Evolutionary conservation across 2,329 filamentous ascomycete genomes (phyloP), one percentile per base, ranked within the genome.

Genomic region (Aspergillus japonicus): DNA sequence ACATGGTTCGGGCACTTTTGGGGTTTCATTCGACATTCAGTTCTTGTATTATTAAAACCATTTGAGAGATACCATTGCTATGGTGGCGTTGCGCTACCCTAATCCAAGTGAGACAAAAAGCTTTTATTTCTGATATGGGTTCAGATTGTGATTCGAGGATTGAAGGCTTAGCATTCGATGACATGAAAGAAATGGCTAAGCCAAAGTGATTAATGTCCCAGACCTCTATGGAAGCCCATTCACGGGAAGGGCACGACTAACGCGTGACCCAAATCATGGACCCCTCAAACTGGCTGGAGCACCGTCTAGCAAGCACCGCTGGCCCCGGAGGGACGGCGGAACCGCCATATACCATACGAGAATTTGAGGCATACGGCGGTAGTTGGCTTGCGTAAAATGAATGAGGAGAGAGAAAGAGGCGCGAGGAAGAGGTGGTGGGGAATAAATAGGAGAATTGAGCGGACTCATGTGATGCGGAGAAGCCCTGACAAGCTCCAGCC

Each of bases 271-370:
- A 60, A 64, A 67, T 75, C 75, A 73, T 76, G 74, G 69, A 69
- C 75, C 73, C 77, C 77, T 80, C 78, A 80, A 80, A 80, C 78
- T 74, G 69, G 73, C 75, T 77, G 77, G 74, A 65, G 56, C 57
- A 70, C 71, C 56, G 65, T 78, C 74, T 79, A 63, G 76, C 77
- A 78, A 77, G 69, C 67, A 66, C 62, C 58, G 66, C 60, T 60
- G 63, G 14, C 44, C 53, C 14, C 47, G 52, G 47, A 39, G 58
- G 57, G 54, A 53, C 64, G 69, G 64, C 64, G 64, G 62, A 65
- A 65, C 66, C 72, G 66, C 64, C 64, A 66, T 64, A 57, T 73
- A 66, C 64, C 68, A 68, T 70, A 29, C 26, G 53, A 50, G 35
- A 59, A 54, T 59, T 29, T 29, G 50, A 55, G 66, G 64, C 72